phyloP scores from a whole-genome alignment of 2,329 filamentous ascomycete genomes.

The Cercospora berteroae region DNA sequence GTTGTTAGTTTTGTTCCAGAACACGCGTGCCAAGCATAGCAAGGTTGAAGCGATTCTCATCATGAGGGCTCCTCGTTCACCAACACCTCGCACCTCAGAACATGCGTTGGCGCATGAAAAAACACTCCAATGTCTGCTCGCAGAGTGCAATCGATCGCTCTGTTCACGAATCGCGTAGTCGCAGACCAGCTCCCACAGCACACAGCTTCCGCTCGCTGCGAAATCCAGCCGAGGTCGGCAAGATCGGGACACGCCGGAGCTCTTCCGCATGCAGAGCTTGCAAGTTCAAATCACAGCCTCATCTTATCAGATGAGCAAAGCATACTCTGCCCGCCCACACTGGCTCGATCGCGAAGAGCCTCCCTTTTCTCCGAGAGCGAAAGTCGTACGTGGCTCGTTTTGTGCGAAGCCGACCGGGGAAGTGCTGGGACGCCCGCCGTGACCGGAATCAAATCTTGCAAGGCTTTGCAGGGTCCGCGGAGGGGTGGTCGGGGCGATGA shows the following conservation, averaged over 20 bases:
- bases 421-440: background rate
- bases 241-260: slow-evolving; percentile 2
- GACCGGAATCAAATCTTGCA: background rate
- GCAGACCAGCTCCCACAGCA: too few species aligned
- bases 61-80: background rate
- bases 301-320: slow-evolving; percentile 19
- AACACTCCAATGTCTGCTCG: background rate
- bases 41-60: background rate
- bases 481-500: background rate
- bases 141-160: background rate
- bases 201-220: background rate
- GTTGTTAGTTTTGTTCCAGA: background rate
- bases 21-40: background rate
- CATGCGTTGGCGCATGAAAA: background rate
- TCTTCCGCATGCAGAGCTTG: background rate
- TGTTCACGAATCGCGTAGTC: background rate
- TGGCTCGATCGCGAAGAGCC: background rate
- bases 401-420: background rate
- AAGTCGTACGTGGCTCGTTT: background rate
- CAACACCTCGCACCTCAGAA: background rate
- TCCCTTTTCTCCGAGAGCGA: background rate
- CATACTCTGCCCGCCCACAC: background rate
- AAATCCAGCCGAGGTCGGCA: slow-evolving; percentile 11
- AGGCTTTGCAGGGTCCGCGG: background rate
- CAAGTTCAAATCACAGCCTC: slow-evolving; percentile 4